Evolutionary conservation across 495 filamentous ascomycete species (phyloP).

Genomic region (Penicillium soppii): DNA sequence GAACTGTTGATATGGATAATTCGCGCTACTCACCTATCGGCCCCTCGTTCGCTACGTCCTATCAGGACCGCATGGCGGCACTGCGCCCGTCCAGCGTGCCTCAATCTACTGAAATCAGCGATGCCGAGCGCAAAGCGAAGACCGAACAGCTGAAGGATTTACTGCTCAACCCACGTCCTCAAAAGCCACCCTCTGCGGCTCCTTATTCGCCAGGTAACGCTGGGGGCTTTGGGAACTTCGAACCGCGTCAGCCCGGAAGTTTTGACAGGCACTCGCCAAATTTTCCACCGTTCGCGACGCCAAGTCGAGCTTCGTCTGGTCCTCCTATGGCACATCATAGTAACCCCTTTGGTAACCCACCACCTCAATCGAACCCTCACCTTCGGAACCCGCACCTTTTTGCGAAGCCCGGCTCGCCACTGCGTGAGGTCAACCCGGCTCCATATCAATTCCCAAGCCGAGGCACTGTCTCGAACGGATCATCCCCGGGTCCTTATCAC

Average conservation of each 20-base stretch:
- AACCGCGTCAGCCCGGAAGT: not conserved
- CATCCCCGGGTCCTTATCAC: slow-evolving; percentile 12
- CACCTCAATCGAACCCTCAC: not conserved
- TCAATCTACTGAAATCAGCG: slow-evolving; percentile 24
- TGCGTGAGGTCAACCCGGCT: slow-evolving; percentile 15
- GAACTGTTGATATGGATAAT: slow-evolving; percentile 60
- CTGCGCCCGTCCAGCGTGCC: slow-evolving; percentile 38
- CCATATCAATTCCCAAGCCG: slow-evolving; percentile 1
- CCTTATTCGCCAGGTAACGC: slow-evolving; percentile 16
- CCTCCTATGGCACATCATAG: slow-evolving; percentile 30
- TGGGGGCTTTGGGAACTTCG: slow-evolving; percentile 4
- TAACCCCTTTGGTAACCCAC: slow-evolving; percentile 1
- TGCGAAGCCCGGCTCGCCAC: slow-evolving; percentile 19
- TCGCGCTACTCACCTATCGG: slow-evolving; percentile 48
- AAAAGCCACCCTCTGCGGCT: slow-evolving; percentile 34
- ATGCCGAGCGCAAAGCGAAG: slow-evolving; percentile 44
- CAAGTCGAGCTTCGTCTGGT: slow-evolving; percentile 37
- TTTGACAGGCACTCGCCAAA: not conserved
- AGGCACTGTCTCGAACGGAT: slow-evolving; percentile 4
- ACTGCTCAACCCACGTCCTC: slow-evolving; percentile 45
- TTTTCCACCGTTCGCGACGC: slow-evolving; percentile 36
- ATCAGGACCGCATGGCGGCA: slow-evolving; percentile 62
- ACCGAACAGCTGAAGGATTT: slow-evolving; percentile 48
- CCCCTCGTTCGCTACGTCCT: slow-evolving; percentile 67
- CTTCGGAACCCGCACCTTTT: slow-evolving; percentile 10